phyloP scores from a whole-genome alignment of 148 eudicot genomes.

The Chenopodium album region DNA sequence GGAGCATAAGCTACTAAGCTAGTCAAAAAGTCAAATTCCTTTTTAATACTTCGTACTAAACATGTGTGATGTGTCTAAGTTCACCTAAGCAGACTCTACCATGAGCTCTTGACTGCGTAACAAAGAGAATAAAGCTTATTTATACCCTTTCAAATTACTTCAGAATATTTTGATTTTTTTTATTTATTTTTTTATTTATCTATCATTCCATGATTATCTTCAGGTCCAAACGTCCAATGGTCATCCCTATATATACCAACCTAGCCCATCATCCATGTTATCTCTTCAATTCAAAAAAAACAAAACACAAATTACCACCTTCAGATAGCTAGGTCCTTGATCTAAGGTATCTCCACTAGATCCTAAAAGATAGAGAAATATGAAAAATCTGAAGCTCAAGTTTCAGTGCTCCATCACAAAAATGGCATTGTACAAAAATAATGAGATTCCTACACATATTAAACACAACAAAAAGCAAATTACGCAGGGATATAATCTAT shows the following conservation, averaged over 20 bases:
- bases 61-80: neutral
- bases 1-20: neutral
- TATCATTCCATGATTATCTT: neutral
- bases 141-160: neutral
- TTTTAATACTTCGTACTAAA: neutral
- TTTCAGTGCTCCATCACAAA: constrained; percentile 3
- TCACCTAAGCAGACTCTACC: neutral
- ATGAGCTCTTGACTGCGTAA: neutral
- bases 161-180: too few relatives aligned
- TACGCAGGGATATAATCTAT: neutral
- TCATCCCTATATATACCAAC: neutral
- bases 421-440: neutral
- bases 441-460: neutral
- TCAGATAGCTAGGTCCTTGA: neutral
- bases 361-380: neutral
- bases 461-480: neutral
- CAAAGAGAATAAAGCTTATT: neutral
- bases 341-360: neutral
- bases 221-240: neutral
- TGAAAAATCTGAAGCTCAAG: neutral
- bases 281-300: neutral
- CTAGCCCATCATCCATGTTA: neutral
- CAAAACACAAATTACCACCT: neutral
- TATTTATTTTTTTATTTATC: too few relatives aligned
- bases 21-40: neutral